These are phyloP conservation scores for Malassezia yamatoensis DNA, from an alignment of 1,284 basidiomycete genomes.

Conservation along the genomic window DNA sequence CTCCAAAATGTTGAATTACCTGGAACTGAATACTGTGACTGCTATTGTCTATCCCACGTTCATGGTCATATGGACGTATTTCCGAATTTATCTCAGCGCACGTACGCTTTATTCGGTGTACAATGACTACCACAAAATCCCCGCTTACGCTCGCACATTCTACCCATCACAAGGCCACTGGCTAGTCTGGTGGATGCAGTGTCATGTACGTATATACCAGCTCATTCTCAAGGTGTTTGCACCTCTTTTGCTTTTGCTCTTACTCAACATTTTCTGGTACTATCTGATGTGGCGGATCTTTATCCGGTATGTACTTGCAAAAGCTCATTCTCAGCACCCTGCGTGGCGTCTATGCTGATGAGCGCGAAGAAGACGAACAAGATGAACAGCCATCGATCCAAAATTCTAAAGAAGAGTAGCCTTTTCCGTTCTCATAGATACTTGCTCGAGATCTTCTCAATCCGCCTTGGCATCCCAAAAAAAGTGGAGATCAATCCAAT, in stretches of 20 bases:
- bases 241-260: slow-evolving; percentile 39
- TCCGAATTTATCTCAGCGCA: slow-evolving; percentile 86
- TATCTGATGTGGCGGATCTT: slow-evolving; percentile 43
- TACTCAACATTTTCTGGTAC: slow-evolving; percentile 46
- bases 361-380: slow-evolving; percentile 37
- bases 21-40: slow-evolving; percentile 31
- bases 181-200: slow-evolving; percentile 44
- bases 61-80: slow-evolving; percentile 56
- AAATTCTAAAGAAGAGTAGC: too few relatives aligned
- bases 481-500: too few relatives aligned
- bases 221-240: slow-evolving; percentile 28
- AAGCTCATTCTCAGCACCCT: slow-evolving; percentile 19
- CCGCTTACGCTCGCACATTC: slow-evolving; percentile 47
- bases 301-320: slow-evolving; percentile 17
- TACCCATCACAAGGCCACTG: slow-evolving; percentile 39
- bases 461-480: too few relatives aligned
- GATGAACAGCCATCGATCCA: too few relatives aligned
- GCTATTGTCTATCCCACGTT: slow-evolving; percentile 32
- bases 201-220: slow-evolving; percentile 16
- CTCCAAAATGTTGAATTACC: slow-evolving; percentile 49
- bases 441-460: too few relatives aligned
- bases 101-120: slow-evolving; percentile 78
- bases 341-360: slow-evolving; percentile 27
- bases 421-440: too few relatives aligned
- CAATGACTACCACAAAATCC: slow-evolving; percentile 66